Base-by-base conservation (phyloP, 1,139 yeast species). In the Candida tetrigidarum region DNA sequence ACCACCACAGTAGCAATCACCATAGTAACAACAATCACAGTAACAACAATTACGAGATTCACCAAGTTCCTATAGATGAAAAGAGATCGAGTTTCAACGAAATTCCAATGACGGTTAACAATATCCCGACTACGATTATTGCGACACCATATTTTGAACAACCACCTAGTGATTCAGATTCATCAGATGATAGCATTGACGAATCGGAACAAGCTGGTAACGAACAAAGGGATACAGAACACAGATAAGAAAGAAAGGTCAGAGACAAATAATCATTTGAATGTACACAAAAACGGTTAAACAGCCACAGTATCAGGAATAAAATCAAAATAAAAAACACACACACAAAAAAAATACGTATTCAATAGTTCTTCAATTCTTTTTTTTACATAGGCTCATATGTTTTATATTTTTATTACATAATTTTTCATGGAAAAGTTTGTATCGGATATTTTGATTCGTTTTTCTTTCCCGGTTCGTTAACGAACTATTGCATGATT, bases 71-170 rank as follows among this genome's bases (percentile, higher is more conserved):
- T 38, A 40, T 37, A 28, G 37, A 22, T 23, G 27, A 22, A 32
- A 19, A 32, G 36, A 32, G 16, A 19, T 19, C 36, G 11, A 32
- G 26, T 19, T 32, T 32, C 22, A 32, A 20, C 12, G 29, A 25
- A 15, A 12, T 14, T 9, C 34, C 39, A 16, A 22, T 23, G 32
- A 23, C 34, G 18, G 15, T 30, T 20, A 36, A 26, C 23, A 33
- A 39, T 19, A 36, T 32, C 18, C 41, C 45, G 4, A 58, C 56
- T 40, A 64, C 70, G 3, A 62, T 71, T 11, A 67, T 72, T 28
- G 74, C 76, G 5, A 63, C 71, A 9, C 76, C 76, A 33, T 71
- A 66, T 49, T 71, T 69, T 54, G 60, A 59, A 44, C 66, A 66
- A 19, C 78, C 77, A 3, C 77, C 77, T 3, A 43, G 51, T 26